phyloP scores from a whole-genome alignment of 2,329 filamentous ascomycete genomes.

The Periglandula ipomoeae region DNA sequence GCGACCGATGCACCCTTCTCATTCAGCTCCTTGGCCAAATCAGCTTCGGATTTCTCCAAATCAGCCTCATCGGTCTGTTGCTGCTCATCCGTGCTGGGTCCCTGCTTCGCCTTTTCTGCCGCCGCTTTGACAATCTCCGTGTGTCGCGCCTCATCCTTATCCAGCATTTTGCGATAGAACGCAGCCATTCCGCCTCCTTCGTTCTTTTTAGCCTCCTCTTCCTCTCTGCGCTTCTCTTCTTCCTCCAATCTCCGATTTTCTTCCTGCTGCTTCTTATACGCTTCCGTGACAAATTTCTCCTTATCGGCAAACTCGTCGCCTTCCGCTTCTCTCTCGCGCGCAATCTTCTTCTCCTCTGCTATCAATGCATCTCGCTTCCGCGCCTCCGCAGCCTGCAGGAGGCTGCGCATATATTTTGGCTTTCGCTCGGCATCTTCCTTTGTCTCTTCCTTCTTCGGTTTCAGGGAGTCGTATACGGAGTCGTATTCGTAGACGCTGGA shows the following conservation, averaged over 20 bases:
- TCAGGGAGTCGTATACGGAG: conserved; percentile 68
- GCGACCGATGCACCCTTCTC: conserved; percentile 51
- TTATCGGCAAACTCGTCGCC: conserved; percentile 75
- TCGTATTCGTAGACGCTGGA: conserved; percentile 81
- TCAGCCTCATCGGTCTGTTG: conserved; percentile 28
- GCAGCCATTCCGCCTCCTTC: conserved; percentile 61
- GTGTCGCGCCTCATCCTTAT: conserved; percentile 61
- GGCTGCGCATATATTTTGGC: conserved; percentile 69
- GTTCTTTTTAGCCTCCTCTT: conserved; percentile 55
- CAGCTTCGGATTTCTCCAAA: conserved; percentile 49
- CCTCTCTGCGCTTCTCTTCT: conserved; percentile 59
- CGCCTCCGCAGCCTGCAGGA: conserved; percentile 64
- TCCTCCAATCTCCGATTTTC: conserved; percentile 62
- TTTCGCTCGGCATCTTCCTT: conserved; percentile 48
- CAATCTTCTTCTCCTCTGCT: conserved; percentile 71
- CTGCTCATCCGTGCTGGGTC: conserved; percentile 15
- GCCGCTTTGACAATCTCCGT: conserved; percentile 61
- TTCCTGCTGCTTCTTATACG: conserved; percentile 73
- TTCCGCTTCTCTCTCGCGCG: conserved; percentile 68
- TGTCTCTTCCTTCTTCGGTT: conserved; percentile 51
- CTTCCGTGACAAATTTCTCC: conserved; percentile 78
- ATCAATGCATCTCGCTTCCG: conserved; percentile 70
- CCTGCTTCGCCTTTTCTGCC: conserved; percentile 40
- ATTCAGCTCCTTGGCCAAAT: conserved; percentile 60
- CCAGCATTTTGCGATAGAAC: conserved; percentile 68